phyloP scores from a whole-genome alignment of 352 stramenopile species.

The Globisporangium camurandrum region DNA sequence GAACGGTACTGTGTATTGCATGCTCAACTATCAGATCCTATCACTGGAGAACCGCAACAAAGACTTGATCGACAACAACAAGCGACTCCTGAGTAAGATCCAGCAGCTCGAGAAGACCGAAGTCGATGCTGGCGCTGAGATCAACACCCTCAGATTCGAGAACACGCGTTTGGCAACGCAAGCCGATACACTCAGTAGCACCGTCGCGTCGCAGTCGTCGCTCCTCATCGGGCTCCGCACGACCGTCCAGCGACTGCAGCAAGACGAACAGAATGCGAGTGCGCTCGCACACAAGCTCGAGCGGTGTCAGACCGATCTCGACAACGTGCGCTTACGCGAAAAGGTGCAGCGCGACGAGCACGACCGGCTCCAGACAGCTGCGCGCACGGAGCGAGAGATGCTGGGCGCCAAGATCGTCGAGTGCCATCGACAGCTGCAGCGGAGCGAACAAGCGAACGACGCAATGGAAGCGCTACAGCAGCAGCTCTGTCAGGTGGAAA shows the following conservation, averaged over 20 bases:
- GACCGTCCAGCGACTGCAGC: slow-evolving; percentile 37
- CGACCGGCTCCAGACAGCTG: slow-evolving; percentile 27
- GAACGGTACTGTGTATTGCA: not conserved
- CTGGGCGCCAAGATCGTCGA: slow-evolving; percentile 51
- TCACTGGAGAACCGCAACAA: slow-evolving; percentile 51
- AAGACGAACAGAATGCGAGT: slow-evolving; percentile 36
- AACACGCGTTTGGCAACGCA: slow-evolving; percentile 30
- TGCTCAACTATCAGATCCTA: slow-evolving; percentile 24
- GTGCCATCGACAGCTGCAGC: slow-evolving; percentile 44
- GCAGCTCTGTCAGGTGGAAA: slow-evolving; percentile 21
- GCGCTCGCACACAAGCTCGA: slow-evolving; percentile 39
- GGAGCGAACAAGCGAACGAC: slow-evolving; percentile 16
- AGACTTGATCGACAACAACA: slow-evolving; percentile 62
- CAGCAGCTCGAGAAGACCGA: slow-evolving; percentile 51
- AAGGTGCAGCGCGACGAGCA: slow-evolving; percentile 46
- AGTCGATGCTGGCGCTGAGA: slow-evolving; percentile 24
- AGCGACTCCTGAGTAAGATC: slow-evolving; percentile 56
- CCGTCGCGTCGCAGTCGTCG: slow-evolving; percentile 44
- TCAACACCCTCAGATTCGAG: slow-evolving; percentile 28
- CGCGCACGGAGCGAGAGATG: slow-evolving; percentile 40
- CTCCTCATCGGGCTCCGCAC: slow-evolving; percentile 51
- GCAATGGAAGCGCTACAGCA: slow-evolving; percentile 25
- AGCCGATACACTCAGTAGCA: slow-evolving; percentile 37
- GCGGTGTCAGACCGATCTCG: slow-evolving; percentile 41
- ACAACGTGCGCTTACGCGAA: slow-evolving; percentile 36